These are phyloP conservation scores for Chloranthus sessilifolius DNA, from an alignment of 164 flowering plant species.

Conservation along the genomic window DNA sequence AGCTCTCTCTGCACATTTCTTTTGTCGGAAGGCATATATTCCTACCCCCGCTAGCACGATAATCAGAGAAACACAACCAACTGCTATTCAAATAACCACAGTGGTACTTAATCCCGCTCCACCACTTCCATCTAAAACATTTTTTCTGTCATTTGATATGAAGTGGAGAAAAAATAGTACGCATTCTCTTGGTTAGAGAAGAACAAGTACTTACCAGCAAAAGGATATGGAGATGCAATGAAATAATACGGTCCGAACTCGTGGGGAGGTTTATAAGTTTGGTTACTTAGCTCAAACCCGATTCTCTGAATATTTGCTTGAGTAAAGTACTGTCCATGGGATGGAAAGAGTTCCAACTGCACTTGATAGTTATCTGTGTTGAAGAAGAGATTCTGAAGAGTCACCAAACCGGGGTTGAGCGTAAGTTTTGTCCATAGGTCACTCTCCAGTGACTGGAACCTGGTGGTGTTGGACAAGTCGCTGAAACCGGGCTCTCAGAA, in stretches of 20 bases:
- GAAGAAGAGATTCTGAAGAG: slow-evolving; percentile 62
- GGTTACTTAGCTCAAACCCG: slow-evolving; percentile 57
- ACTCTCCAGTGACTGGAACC: slow-evolving; percentile 62
- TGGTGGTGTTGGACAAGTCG: slow-evolving; percentile 52
- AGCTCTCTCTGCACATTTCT: slow-evolving; percentile 71
- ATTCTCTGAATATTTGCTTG: slow-evolving; percentile 53
- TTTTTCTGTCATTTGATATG: background rate
- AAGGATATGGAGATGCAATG: slow-evolving; percentile 41
- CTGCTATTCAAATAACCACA: slow-evolving; percentile 38
- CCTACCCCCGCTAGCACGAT: slow-evolving; percentile 44
- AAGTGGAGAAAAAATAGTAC: background rate
- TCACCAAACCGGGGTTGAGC: slow-evolving; percentile 81
- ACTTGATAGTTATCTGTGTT: slow-evolving; percentile 63
- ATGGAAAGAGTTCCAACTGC: slow-evolving; percentile 66
- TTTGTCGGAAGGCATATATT: slow-evolving; percentile 60
- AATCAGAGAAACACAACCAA: slow-evolving; percentile 39
- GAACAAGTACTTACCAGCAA: slow-evolving; percentile 36
- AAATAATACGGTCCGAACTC: slow-evolving; percentile 65
- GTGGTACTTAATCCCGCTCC: slow-evolving; percentile 29
- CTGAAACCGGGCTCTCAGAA: slow-evolving; percentile 80
- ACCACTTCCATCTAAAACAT: slow-evolving; percentile 25
- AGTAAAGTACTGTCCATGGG: slow-evolving; percentile 52
- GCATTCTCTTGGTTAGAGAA: background rate
- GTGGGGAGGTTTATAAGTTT: slow-evolving; percentile 57
- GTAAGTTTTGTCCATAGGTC: slow-evolving; percentile 54